Evolutionary conservation across 768 basidiomycete species (phyloP), one percentile per base, ranked within the genome.

Genomic region (Boletus speciosus): DNA sequence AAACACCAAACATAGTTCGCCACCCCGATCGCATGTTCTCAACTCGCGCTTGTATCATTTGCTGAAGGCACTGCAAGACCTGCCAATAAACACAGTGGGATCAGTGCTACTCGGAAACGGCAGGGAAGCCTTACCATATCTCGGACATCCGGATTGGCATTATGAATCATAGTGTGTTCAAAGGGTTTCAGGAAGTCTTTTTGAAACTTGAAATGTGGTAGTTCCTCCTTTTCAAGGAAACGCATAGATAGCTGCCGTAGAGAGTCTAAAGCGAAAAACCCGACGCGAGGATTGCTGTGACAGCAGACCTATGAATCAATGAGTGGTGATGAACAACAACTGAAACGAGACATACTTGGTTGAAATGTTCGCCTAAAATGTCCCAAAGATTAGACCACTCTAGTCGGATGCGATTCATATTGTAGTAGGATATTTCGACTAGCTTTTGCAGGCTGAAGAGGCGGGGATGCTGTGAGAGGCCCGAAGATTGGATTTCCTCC

Each of bases 361-460:
- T 98, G 74, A 99, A 98, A 71, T 99, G 97, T 69, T 97, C 94
- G 47, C 97, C 97, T 10, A 99, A 74, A 47, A 98, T 98, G 62
- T 91, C 88, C 97, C 97, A 99, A 56, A 99, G 78, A 70, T 92
- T 90, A 1, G 92, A 93, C 97, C 97, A 99, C 70, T 99, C 97
- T 45, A 99, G 74, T 71, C 97, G 91, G 66, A 99, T 98, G 45
- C 97, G 88, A 58, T 78, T 87, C 97, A 99, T 99, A 73, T 99
- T 99, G 74, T 99, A 99, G 71, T 99, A 99, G 9, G 95, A 97
- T 51, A 99, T 98, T 67, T 99, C 97, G 38, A 98, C 96, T 35
- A 99, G 78, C 73, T 98, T 99, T 71, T 98, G 95, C 52, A 99
- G 74, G 71, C 95, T 96, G 79, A 98, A 99, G 52, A 98, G 76